Percentiles rank a stretch among this genome's conserved stretches.
Evolutionary conservation across 1,284 basidiomycete genomes (phyloP).

Genomic region (Pseudozyma sp.): DNA sequence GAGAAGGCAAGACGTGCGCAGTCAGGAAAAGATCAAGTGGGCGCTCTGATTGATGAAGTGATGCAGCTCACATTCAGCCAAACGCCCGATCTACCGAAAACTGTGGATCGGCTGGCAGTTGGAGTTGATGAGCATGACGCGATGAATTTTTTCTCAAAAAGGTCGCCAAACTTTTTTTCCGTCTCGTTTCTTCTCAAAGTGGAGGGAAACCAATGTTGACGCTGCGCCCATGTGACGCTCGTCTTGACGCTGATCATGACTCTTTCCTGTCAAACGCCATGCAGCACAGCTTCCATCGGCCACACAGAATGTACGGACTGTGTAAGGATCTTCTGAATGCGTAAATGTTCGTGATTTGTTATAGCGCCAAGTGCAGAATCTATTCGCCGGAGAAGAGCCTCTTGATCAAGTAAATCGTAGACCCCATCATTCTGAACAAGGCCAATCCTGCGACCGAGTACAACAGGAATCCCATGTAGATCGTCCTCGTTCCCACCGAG

Average conservation of each 20-base stretch:
- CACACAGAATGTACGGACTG: too few species aligned
- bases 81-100: background rate
- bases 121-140: background rate
- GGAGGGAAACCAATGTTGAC: conserved; percentile 1
- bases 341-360: conserved; percentile 4
- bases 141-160: conserved; percentile 3
- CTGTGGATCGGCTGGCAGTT: conserved; percentile 1
- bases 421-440: conserved; percentile 56
- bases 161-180: conserved; percentile 10
- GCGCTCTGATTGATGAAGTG: background rate
- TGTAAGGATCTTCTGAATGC: background rate
- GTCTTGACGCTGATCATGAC: too few species aligned
- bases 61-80: background rate
- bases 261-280: too few species aligned
- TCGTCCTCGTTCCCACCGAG: conserved; percentile 34
- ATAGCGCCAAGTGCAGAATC: background rate
- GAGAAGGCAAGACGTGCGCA: too few species aligned
- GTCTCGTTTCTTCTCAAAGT: conserved; percentile 6
- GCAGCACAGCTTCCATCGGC: too few species aligned
- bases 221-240: too few species aligned
- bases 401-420: conserved; percentile 55
- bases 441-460: conserved; percentile 62
- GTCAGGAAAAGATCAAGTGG: too few species aligned
- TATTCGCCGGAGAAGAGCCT: conserved; percentile 60
- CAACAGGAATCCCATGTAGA: conserved; percentile 66